Conservation (phyloP, 306 rosid genomes). For the Trifolium dubium region DNA sequence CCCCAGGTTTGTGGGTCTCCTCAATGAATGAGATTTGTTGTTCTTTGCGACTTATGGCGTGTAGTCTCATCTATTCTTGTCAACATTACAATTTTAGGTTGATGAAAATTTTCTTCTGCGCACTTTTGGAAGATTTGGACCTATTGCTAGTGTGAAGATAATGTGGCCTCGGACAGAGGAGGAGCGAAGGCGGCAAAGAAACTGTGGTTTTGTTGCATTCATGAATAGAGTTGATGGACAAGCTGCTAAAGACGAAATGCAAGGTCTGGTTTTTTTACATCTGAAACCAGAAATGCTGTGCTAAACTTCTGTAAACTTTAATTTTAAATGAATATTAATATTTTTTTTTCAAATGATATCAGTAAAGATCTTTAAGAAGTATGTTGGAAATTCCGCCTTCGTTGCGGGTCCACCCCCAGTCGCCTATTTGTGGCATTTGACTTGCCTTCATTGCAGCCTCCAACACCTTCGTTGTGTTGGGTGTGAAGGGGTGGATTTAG, state of each 20-base stretch:
- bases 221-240: slow-evolving; percentile 99
- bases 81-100: slow-evolving; percentile 58
- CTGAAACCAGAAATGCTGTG: slow-evolving; percentile 9
- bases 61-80: slow-evolving; percentile 34
- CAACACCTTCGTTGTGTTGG: too few relatives aligned
- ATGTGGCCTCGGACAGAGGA: slow-evolving; percentile 99
- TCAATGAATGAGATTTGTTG: slow-evolving; percentile 16
- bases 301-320: slow-evolving; percentile 31
- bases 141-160: slow-evolving; percentile 99
- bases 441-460: too few relatives aligned
- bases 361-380: not conserved
- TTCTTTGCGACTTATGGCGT: slow-evolving; percentile 23
- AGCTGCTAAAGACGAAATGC: slow-evolving; percentile 99
- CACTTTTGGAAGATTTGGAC: slow-evolving; percentile 99
- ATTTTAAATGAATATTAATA: slow-evolving; percentile 2
- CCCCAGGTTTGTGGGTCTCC: slow-evolving; percentile 68
- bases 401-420: too few relatives aligned
- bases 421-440: too few relatives aligned
- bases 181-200: slow-evolving; percentile 97
- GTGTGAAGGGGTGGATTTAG: too few relatives aligned
- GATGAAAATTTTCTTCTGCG: slow-evolving; percentile 98
- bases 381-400: not conserved
- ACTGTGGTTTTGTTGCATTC: slow-evolving; percentile 99
- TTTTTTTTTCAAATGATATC: slow-evolving; percentile 25
- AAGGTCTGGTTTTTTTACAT: slow-evolving; percentile 60